phyloP scores from a whole-genome alignment of 441 rosid species.

The Corymbia citriodora region DNA sequence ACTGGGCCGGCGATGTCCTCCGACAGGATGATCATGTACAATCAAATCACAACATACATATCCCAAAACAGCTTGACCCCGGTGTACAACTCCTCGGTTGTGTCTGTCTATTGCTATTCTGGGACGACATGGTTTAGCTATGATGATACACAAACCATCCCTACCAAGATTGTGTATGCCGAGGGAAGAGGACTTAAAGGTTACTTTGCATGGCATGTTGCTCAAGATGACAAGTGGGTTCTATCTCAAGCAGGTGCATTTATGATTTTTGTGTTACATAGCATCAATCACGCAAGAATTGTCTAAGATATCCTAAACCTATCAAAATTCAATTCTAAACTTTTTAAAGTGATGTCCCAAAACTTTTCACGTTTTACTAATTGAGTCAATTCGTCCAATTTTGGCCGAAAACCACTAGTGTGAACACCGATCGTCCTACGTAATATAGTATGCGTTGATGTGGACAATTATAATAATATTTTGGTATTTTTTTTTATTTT shows the following conservation, averaged over 20 bases:
- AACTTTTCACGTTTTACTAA: too few species aligned
- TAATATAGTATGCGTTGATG: accelerated
- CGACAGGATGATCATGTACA: not conserved
- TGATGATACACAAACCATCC: slow-evolving; percentile 34
- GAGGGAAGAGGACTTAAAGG: slow-evolving; percentile 32
- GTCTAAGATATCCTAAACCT: accelerated
- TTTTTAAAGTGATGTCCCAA: too few species aligned
- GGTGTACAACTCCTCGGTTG: slow-evolving; percentile 27
- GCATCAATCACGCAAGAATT: too few species aligned
- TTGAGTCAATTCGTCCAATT: too few species aligned
- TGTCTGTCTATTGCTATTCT: slow-evolving; percentile 30
- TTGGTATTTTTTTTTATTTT: too few species aligned
- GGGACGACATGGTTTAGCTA: slow-evolving; percentile 51
- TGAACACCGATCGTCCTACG: accelerated
- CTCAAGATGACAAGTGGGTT: slow-evolving; percentile 28
- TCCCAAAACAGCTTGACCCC: slow-evolving; percentile 3
- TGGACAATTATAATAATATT: too few species aligned
- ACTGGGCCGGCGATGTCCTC: not conserved
- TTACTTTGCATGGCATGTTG: slow-evolving; percentile 47
- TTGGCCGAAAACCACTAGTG: too few species aligned
- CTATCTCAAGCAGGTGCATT: slow-evolving; percentile 25
- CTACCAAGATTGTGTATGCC: slow-evolving; percentile 30
- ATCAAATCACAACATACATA: slow-evolving; percentile 17
- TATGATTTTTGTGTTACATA: not conserved
- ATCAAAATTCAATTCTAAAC: too few species aligned